A percentile compares a stretch with the other conserved stretches of the same genome.
phyloP scores from a whole-genome alignment of 352 stramenopile species.

The Phytophthora pini region DNA sequence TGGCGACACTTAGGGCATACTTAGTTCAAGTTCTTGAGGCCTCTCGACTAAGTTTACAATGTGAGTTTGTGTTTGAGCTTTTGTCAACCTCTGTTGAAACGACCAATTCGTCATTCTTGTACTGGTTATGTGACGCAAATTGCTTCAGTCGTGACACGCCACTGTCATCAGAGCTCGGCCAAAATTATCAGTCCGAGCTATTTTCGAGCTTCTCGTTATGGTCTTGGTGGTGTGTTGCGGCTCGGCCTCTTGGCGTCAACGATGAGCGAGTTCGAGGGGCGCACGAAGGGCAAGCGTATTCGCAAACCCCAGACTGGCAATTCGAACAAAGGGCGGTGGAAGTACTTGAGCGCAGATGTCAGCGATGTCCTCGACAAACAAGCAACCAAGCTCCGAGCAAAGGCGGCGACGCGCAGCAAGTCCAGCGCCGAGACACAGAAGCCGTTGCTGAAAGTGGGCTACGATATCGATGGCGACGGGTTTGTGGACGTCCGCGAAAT shows the following conservation, averaged over 20 bases:
- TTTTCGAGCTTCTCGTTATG: neutral
- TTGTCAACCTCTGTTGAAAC: no score
- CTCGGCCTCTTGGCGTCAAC: neutral
- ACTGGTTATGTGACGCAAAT: no score
- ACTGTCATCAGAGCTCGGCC: no score
- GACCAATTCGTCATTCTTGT: no score
- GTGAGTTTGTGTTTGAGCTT: no score
- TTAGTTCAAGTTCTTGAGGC: no score
- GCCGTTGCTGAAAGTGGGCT: conserved; percentile 29
- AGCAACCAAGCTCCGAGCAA: conserved; percentile 15
- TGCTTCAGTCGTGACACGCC: no score
- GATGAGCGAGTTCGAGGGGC: conserved; percentile 40
- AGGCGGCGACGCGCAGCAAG: conserved; percentile 10
- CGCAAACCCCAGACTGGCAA: conserved; percentile 55
- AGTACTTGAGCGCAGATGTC: conserved; percentile 53
- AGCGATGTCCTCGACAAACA: conserved; percentile 49
- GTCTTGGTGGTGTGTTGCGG: neutral
- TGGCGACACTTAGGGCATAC: conserved; percentile 12
- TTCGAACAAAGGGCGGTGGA: conserved; percentile 67
- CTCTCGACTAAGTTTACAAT: no score
- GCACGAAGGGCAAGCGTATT: conserved; percentile 62
- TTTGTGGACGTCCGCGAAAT: conserved; percentile 73
- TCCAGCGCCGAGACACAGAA: conserved; percentile 6
- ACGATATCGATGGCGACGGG: conserved; percentile 74
- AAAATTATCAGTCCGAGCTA: no score